These are phyloP conservation scores for Panaeolus papilionaceus DNA, from an alignment of 768 basidiomycete species.

Conservation along the genomic window DNA sequence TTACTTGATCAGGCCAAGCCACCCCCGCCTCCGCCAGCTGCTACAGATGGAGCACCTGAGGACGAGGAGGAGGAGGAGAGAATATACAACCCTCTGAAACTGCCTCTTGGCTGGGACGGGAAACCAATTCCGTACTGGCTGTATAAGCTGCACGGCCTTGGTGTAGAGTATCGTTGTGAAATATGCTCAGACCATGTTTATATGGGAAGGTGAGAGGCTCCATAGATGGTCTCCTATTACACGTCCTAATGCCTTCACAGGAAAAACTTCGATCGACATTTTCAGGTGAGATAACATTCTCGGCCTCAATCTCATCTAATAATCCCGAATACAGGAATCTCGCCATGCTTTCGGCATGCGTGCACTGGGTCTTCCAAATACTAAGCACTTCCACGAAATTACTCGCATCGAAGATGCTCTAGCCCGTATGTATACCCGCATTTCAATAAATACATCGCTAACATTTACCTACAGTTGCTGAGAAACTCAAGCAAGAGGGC, in stretches of 20 bases:
- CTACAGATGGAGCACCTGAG: slow-evolving; percentile 52
- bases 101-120: slow-evolving; percentile 97
- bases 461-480: slow-evolving; percentile 70
- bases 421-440: slow-evolving; percentile 65
- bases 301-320: slow-evolving; percentile 21
- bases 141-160: slow-evolving; percentile 96
- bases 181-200: slow-evolving; percentile 97
- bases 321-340: slow-evolving; percentile 66
- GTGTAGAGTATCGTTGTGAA: slow-evolving; percentile 98
- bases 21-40: slow-evolving; percentile 51
- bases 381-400: slow-evolving; percentile 99
- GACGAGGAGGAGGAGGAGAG: slow-evolving; percentile 94
- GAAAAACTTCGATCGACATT: slow-evolving; percentile 96
- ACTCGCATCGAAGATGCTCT: slow-evolving; percentile 97
- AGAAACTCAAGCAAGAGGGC: slow-evolving; percentile 98
- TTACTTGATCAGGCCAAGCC: slow-evolving; percentile 72
- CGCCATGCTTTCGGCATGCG: slow-evolving; percentile 99
- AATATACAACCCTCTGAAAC: slow-evolving; percentile 97
- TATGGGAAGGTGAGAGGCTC: slow-evolving; percentile 80
- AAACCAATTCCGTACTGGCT: slow-evolving; percentile 99
- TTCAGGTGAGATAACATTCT: slow-evolving; percentile 63
- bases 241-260: slow-evolving; percentile 41
- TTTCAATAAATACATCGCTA: background rate
- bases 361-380: slow-evolving; percentile 95
- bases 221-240: slow-evolving; percentile 14